Base-by-base conservation (phyloP, 1,139 yeast species). In the Komagataea norvegica region DNA sequence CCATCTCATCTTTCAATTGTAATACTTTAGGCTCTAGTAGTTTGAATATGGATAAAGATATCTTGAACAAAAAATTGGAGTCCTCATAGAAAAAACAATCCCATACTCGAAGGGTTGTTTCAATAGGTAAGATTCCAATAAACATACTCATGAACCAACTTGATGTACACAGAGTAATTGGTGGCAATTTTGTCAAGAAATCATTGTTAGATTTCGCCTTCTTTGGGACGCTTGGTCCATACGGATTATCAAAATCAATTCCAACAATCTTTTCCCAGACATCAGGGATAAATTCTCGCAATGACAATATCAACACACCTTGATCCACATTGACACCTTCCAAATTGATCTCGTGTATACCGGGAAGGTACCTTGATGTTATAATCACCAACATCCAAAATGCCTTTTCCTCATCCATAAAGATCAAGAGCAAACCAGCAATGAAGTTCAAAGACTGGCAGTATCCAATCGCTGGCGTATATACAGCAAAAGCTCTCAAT, bases 81-180 rank as follows among this genome's bases (percentile, higher is more conserved):
- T 88, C 96, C 57, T 91, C 97, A 55, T 83, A 87, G 69, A 94
- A 89, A 40, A 91, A 62, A 36, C 93, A 85, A 59, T 91, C 98
- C 98, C 98, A 91, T 0, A 91, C 81, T 41, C 97, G 65, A 36
- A 91, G 65, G 9, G 86, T 82, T 0, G 94, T 78, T 56, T 91
- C 97, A 14, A 86, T 76, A 0, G 97, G 98, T 29, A 91, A 62
- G 2, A 79, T 76, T 0, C 95, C 95, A 28, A 89, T 87, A 62
- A 84, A 91, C 6, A 87, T 74, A 46, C 96, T 84, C 98, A 91
- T 91, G 58, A 91, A 91, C 98, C 98, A 91, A 34, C 95, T 81
- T 0, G 96, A 89, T 0, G 97, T 89, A 47, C 95, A 94, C 30
- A 91, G 68, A 1, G 96, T 85, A 5, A 91, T 77, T 1, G 96